A percentile compares a stretch with the other conserved stretches of the same genome.
These are phyloP conservation scores for Sclerotinia spermophila DNA, from an alignment of 2,329 filamentous ascomycete species.

Conservation along the genomic window DNA sequence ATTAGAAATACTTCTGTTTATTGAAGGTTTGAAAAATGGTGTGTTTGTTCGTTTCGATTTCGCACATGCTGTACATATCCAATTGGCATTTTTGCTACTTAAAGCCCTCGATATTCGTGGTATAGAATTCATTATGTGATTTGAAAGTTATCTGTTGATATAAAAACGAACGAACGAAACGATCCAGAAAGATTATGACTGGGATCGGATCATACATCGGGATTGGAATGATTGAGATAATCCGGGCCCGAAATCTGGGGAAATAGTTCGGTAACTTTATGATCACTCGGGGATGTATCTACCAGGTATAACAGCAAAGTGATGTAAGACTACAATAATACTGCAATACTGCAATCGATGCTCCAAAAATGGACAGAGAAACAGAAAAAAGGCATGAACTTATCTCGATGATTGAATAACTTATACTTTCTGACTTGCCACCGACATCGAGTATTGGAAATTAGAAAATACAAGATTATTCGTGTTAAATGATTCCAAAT, in stretches of 20 bases:
- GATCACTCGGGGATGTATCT: background rate
- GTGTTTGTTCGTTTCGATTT: conserved; percentile 19
- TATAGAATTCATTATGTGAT: conserved; percentile 22
- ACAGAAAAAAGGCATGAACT: background rate
- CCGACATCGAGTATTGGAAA: background rate
- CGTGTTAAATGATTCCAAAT: background rate
- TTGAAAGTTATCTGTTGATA: background rate
- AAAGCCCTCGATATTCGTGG: conserved; percentile 26
- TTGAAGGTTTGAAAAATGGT: conserved; percentile 31
- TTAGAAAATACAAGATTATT: background rate
- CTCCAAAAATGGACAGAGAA: background rate
- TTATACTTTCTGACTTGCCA: background rate
- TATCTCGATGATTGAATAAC: background rate
- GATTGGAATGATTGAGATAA: conserved; percentile 2
- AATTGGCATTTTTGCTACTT: conserved; percentile 29
- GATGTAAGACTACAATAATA: too few relatives aligned
- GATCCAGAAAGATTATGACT: background rate
- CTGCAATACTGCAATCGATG: background rate
- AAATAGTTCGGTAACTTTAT: background rate
- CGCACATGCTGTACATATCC: conserved; percentile 35
- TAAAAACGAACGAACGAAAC: background rate
- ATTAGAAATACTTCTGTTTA: conserved; percentile 28
- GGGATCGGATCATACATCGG: background rate
- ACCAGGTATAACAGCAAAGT: background rate
- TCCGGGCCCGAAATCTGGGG: conserved; percentile 13